Evolutionary conservation across 2,329 filamentous ascomycete species (phyloP).

Genomic region (Penicillium sp.): DNA sequence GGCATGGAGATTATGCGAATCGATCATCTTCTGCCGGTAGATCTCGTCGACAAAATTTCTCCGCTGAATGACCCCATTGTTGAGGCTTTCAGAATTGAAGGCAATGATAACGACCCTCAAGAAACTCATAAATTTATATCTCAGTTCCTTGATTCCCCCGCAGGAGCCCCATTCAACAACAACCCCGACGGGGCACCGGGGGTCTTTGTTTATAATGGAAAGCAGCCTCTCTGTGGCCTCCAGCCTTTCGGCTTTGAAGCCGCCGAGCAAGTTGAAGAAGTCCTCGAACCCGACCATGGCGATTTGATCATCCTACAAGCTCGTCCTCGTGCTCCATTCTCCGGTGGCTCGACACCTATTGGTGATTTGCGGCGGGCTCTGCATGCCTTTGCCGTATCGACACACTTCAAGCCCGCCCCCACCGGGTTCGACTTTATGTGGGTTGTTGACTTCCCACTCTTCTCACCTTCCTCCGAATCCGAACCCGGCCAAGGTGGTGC

Average conservation of each 20-base stretch:
- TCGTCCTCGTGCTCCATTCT: constrained; percentile 65
- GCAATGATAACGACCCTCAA: constrained; percentile 52
- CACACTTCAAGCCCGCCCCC: constrained; percentile 58
- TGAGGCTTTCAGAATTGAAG: constrained; percentile 71
- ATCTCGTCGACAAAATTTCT: constrained; percentile 77
- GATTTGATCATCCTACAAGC: constrained; percentile 84
- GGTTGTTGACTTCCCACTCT: constrained; percentile 91
- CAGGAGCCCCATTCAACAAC: constrained; percentile 61
- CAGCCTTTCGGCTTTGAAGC: constrained; percentile 77
- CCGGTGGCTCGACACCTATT: constrained; percentile 73
- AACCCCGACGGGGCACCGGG: constrained; percentile 80
- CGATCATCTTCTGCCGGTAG: constrained; percentile 63
- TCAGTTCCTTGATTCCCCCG: constrained; percentile 71
- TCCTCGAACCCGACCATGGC: constrained; percentile 65
- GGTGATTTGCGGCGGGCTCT: constrained; percentile 74
- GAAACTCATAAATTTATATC: constrained; percentile 66
- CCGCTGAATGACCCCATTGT: constrained; percentile 69
- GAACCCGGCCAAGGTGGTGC: constrained; percentile 80
- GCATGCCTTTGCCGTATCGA: constrained; percentile 70
- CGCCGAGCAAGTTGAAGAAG: constrained; percentile 60
- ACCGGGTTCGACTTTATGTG: constrained; percentile 73
- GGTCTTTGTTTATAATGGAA: constrained; percentile 74
- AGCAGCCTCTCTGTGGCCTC: constrained; percentile 75
- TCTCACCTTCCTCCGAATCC: constrained; percentile 70
- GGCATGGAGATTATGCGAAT: constrained; percentile 69